Evolutionary conservation across 2,329 filamentous ascomycete genomes (phyloP).

Genomic region (Alternaria sp.): DNA sequence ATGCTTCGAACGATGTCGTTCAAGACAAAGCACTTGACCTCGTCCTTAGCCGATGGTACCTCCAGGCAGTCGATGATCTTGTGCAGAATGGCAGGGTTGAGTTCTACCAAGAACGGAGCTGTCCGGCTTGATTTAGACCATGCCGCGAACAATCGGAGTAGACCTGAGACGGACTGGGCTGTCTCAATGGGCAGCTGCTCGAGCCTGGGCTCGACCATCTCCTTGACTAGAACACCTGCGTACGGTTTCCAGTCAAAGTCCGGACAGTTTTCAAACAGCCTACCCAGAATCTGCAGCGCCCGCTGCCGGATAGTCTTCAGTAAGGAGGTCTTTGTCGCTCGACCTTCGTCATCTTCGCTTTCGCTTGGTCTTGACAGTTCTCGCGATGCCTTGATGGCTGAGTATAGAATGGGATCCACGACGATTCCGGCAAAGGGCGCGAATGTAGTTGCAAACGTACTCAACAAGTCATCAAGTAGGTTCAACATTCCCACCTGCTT

Average conservation of each 20-base stretch:
- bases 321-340: conserved; percentile 58
- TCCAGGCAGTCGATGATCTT: conserved; percentile 76
- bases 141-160: conserved; percentile 78
- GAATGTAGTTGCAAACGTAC: conserved; percentile 79
- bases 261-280: conserved; percentile 76
- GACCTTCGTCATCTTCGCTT: conserved; percentile 31
- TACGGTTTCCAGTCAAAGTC: conserved; percentile 76
- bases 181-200: conserved; percentile 83
- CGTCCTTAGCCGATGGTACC: conserved; percentile 77
- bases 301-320: conserved; percentile 70
- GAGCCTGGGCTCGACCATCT: conserved; percentile 78
- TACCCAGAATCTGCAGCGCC: conserved; percentile 81
- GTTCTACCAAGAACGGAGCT: conserved; percentile 71
- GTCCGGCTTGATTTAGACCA: conserved; percentile 75
- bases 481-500: conserved; percentile 92
- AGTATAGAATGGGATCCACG: conserved; percentile 80
- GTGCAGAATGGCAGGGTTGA: conserved; percentile 65
- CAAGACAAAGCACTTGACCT: conserved; percentile 83
- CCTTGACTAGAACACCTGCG: conserved; percentile 71
- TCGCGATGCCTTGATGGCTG: conserved; percentile 71
- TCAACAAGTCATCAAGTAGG: conserved; percentile 86
- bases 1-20: conserved; percentile 69
- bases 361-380: conserved; percentile 36
- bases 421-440: conserved; percentile 71
- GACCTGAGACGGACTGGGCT: conserved; percentile 84